phyloP scores from a whole-genome alignment of 163 green algal genomes.

The Botryococcus braunii region DNA sequence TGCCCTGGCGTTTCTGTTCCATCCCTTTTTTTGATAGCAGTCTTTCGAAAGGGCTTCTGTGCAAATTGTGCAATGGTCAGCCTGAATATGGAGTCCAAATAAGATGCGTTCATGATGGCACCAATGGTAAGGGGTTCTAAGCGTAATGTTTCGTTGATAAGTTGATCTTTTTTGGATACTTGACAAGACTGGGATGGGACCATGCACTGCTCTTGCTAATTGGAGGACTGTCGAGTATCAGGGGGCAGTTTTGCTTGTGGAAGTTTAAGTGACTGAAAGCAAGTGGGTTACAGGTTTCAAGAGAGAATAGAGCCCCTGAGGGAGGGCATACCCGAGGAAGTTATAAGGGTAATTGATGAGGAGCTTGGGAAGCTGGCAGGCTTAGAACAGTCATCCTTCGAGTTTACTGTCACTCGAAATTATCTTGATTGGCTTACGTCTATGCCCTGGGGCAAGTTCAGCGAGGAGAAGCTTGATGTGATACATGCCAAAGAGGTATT shows the following conservation, averaged over 20 bases:
- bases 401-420: conserved; percentile 95
- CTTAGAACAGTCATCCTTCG: conserved; percentile 74
- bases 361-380: conserved; percentile 75
- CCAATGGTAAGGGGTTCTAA: too few species aligned
- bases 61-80: background rate
- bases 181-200: too few species aligned
- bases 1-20: too few species aligned
- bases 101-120: too few species aligned
- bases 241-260: too few species aligned
- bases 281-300: conserved; percentile 39
- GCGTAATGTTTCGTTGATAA: too few species aligned
- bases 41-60: too few species aligned
- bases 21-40: too few species aligned
- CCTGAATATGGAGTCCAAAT: too few species aligned
- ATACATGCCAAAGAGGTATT: conserved; percentile 50
- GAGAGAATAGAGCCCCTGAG: conserved; percentile 53
- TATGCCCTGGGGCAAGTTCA: conserved; percentile 79
- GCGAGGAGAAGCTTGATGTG: conserved; percentile 74
- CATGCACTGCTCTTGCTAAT: too few species aligned
- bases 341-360: conserved; percentile 61
- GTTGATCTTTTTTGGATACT: too few species aligned
- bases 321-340: conserved; percentile 28
- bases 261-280: background rate
- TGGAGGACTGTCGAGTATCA: too few species aligned
- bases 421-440: conserved; percentile 96